phyloP scores from a whole-genome alignment of 768 basidiomycete species.

The Suillus variegatus region DNA sequence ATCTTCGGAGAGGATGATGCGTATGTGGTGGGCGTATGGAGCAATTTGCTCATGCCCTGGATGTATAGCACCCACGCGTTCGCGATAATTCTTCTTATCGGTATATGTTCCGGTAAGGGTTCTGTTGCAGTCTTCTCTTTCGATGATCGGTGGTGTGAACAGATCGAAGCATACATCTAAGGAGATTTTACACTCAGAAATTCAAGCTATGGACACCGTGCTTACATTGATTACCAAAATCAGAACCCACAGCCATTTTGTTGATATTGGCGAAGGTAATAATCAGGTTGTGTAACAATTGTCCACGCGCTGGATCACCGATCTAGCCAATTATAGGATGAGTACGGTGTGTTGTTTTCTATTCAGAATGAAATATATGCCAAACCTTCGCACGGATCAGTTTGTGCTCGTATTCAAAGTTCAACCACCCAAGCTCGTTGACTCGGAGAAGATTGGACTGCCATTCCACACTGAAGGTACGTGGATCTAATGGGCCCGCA shows the following conservation, averaged over 20 bases:
- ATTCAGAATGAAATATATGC: constrained; percentile 3
- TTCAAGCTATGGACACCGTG: constrained; percentile 12
- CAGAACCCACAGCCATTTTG: constrained; percentile 60
- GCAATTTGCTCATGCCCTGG: constrained; percentile 60
- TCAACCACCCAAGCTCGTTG: constrained; percentile 50
- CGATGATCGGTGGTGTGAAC: constrained; percentile 62
- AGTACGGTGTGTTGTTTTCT: not conserved
- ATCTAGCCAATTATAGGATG: constrained; percentile 40
- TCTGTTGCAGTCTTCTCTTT: constrained; percentile 59
- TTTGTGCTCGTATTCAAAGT: constrained; percentile 71
- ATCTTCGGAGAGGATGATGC: constrained; percentile 55
- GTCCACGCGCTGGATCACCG: constrained; percentile 55
- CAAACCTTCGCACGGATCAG: constrained; percentile 60
- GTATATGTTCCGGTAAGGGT: constrained; percentile 39
- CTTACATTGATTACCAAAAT: constrained; percentile 64
- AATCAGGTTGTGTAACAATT: constrained; percentile 50
- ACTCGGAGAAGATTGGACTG: constrained; percentile 46
- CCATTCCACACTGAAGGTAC: constrained; percentile 74
- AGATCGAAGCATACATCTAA: constrained; percentile 71
- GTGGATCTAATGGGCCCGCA: constrained; percentile 33
- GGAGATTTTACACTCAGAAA: constrained; percentile 15
- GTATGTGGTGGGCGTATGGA: constrained; percentile 72
- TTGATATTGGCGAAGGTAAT: constrained; percentile 60
- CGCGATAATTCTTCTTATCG: constrained; percentile 49
- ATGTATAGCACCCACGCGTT: constrained; percentile 59